Evolutionary conservation across 2,329 filamentous ascomycete genomes (phyloP).

Genomic region (Xylaria sp.): DNA sequence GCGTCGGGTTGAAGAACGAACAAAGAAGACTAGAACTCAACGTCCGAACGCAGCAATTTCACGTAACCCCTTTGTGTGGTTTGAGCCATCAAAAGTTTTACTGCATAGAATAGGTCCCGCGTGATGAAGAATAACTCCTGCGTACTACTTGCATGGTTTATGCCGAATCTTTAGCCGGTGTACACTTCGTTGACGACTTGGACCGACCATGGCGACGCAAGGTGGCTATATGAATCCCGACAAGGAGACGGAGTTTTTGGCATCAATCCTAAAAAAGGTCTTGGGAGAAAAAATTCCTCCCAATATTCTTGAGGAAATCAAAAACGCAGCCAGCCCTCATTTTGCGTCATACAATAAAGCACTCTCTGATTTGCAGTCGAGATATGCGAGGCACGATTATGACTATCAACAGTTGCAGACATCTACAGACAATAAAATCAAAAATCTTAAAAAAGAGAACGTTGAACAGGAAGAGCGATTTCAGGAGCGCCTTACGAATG

Average conservation of each 20-base stretch:
- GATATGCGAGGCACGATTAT: background rate
- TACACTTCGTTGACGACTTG: background rate
- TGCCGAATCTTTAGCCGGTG: background rate
- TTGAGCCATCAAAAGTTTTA: conserved; percentile 12
- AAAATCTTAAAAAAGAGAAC: background rate
- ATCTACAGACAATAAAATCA: background rate
- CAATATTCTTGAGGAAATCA: background rate
- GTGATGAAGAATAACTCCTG: background rate
- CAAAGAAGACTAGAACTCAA: conserved; percentile 6
- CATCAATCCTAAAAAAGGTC: too few species aligned
- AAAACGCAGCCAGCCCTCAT: background rate
- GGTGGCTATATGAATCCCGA: background rate
- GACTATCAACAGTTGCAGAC: background rate
- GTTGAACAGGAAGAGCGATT: background rate
- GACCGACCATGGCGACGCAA: conserved; percentile 9
- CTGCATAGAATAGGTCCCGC: background rate
- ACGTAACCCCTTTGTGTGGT: conserved; percentile 15
- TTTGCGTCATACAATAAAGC: background rate
- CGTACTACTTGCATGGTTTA: background rate
- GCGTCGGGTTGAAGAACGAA: background rate
- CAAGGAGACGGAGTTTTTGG: too few species aligned
- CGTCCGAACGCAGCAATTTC: conserved; percentile 15
- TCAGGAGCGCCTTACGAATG: background rate
- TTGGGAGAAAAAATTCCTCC: background rate
- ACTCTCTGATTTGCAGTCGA: background rate